phyloP scores from a whole-genome alignment of 1,284 basidiomycete species.

The Trametes sp. region DNA sequence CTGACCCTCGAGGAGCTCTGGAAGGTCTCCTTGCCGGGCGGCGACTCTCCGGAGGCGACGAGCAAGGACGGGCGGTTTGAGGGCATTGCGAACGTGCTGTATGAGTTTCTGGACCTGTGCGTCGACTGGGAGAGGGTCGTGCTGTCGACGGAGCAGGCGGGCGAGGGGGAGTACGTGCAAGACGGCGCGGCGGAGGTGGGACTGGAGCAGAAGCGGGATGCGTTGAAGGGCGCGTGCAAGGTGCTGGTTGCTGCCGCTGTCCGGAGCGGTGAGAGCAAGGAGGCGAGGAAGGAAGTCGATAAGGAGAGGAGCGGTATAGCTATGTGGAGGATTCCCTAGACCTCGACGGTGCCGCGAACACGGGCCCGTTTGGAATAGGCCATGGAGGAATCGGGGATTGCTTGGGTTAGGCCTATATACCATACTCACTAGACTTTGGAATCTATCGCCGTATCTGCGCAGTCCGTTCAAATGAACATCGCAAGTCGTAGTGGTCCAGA shows the following conservation, averaged over 20 bases:
- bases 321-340: constrained; percentile 67
- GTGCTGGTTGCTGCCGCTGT: constrained; percentile 63
- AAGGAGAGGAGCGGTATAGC: constrained; percentile 63
- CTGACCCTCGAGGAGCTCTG: constrained; percentile 66
- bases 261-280: constrained; percentile 59
- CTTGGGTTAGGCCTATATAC: too few relatives aligned
- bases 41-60: constrained; percentile 38
- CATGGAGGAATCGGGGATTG: not conserved
- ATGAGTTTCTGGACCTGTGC: constrained; percentile 67
- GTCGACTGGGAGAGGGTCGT: constrained; percentile 64
- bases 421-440: too few relatives aligned
- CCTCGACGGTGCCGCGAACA: not conserved
- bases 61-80: constrained; percentile 49
- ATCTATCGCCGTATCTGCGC: too few relatives aligned
- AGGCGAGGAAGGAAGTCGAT: constrained; percentile 64
- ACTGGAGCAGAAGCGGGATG: constrained; percentile 45
- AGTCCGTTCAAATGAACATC: too few relatives aligned
- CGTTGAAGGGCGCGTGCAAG: constrained; percentile 54
- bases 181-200: constrained; percentile 28
- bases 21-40: constrained; percentile 53
- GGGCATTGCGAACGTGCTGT: constrained; percentile 60
- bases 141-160: constrained; percentile 36
- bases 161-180: constrained; percentile 33
- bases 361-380: not conserved
- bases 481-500: too few relatives aligned